These are phyloP conservation scores for Fusarium sp. DNA, from an alignment of 2,329 filamentous ascomycete species.

Conservation along the genomic window DNA sequence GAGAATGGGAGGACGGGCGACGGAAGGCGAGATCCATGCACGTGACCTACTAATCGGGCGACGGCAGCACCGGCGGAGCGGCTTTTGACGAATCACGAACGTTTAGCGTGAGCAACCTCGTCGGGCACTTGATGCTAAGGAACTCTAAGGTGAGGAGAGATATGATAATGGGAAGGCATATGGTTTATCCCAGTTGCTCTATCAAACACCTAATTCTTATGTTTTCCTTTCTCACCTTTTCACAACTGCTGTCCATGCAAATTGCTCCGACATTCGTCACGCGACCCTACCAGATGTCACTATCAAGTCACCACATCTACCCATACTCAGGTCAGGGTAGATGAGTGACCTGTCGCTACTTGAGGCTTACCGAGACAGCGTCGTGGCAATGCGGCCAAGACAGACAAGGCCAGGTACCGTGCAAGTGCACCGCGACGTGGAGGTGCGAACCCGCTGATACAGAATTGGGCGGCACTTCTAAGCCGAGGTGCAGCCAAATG, in stretches of 20 bases:
- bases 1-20: slow-evolving; percentile 43
- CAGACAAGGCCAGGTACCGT: slow-evolving; percentile 15
- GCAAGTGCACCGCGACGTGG: slow-evolving; percentile 14
- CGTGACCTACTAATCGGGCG: slow-evolving; percentile 39
- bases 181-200: background rate
- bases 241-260: background rate
- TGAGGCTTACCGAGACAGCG: slow-evolving; percentile 18
- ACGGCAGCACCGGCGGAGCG: slow-evolving; percentile 10
- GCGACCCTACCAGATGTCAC: slow-evolving; percentile 20
- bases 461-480: slow-evolving; percentile 29
- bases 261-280: slow-evolving; percentile 21
- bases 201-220: background rate
- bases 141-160: background rate
- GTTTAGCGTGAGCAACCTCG: slow-evolving; percentile 34
- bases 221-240: background rate
- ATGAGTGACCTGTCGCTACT: slow-evolving; percentile 10
- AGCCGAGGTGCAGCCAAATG: slow-evolving; percentile 20
- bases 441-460: slow-evolving; percentile 14
- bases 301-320: slow-evolving; percentile 8
- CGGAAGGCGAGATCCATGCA: slow-evolving; percentile 38
- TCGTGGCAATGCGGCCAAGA: slow-evolving; percentile 2
- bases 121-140: slow-evolving; percentile 28
- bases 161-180: background rate
- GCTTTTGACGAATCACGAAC: slow-evolving; percentile 13
- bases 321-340: background rate